These are phyloP conservation scores for Schizosaccharomyces osmophilus DNA, from an alignment of 805 yeast species.

Conservation along the genomic window DNA sequence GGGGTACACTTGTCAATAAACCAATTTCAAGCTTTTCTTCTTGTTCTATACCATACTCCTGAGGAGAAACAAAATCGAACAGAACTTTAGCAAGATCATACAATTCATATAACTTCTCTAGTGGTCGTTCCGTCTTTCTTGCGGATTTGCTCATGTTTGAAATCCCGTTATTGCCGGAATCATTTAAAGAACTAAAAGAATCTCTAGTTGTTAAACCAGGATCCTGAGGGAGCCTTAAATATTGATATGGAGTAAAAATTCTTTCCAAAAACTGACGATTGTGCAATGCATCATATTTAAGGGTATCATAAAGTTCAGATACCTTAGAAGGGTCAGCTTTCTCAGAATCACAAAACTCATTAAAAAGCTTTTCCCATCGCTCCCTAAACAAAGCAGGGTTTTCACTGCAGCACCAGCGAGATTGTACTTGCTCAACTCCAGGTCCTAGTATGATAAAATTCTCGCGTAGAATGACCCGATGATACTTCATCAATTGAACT, in stretches of 20 bases:
- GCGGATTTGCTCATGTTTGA: not conserved
- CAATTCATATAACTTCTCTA: slow-evolving; percentile 44
- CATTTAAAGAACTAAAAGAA: not conserved
- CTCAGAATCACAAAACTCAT: slow-evolving; percentile 75
- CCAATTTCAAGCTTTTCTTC: slow-evolving; percentile 92
- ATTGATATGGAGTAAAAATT: slow-evolving; percentile 23
- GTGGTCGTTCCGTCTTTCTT: not conserved
- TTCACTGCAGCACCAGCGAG: slow-evolving; percentile 89
- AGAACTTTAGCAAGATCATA: slow-evolving; percentile 75
- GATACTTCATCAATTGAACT: slow-evolving; percentile 85
- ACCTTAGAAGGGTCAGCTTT: slow-evolving; percentile 95
- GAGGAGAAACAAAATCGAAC: slow-evolving; percentile 90
- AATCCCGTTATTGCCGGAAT: not conserved
- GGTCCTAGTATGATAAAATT: slow-evolving; percentile 33
- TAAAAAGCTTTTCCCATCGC: slow-evolving; percentile 90
- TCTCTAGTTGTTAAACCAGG: slow-evolving; percentile 13
- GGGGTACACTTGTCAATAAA: slow-evolving; percentile 71
- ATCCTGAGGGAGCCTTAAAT: slow-evolving; percentile 23
- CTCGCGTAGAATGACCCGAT: slow-evolving; percentile 56
- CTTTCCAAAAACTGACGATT: slow-evolving; percentile 70
- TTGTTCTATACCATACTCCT: slow-evolving; percentile 91
- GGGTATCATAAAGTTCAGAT: slow-evolving; percentile 87
- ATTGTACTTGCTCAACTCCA: slow-evolving; percentile 44
- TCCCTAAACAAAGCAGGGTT: slow-evolving; percentile 76
- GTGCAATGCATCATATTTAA: slow-evolving; percentile 94